Evolutionary conservation across 2,329 filamentous ascomycete genomes (phyloP).

Genomic region (Stylonectria norvegica): DNA sequence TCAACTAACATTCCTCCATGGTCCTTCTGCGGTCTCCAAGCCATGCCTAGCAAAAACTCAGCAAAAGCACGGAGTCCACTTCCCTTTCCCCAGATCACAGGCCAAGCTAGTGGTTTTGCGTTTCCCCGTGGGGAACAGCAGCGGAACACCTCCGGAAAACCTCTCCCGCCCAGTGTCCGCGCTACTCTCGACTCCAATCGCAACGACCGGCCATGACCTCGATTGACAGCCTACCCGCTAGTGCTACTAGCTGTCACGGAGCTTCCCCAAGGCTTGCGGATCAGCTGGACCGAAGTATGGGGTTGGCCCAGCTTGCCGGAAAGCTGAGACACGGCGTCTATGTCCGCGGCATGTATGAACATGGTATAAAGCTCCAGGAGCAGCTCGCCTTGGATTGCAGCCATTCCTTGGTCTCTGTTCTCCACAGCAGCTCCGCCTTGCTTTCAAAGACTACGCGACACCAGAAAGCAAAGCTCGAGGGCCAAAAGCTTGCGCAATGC

Average conservation of each 20-base stretch:
- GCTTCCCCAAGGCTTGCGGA: slow-evolving; percentile 1
- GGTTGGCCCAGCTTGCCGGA: neutral
- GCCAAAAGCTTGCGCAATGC: neutral
- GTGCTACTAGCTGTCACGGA: neutral
- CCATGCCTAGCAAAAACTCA: too few species aligned
- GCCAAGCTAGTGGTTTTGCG: slow-evolving; percentile 1
- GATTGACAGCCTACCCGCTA: neutral
- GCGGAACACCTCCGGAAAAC: slow-evolving; percentile 7
- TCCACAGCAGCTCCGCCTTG: neutral
- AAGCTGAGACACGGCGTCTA: neutral
- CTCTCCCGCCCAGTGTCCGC: slow-evolving; percentile 4
- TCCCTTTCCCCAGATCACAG: slow-evolving; percentile 4
- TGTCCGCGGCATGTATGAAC: too few species aligned
- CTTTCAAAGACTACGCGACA: neutral
- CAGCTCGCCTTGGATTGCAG: neutral
- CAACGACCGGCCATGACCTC: neutral
- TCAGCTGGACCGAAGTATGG: slow-evolving; percentile 6
- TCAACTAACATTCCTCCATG: too few species aligned
- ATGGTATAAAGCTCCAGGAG: neutral
- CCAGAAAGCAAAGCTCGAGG: neutral
- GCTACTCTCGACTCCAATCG: slow-evolving; percentile 1
- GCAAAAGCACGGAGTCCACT: neutral
- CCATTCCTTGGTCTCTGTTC: neutral
- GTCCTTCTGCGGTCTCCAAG: too few species aligned
- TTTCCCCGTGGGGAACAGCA: slow-evolving; percentile 9